Conservation (phyloP, 495 filamentous ascomycete genomes). For the Lepidopterella palustris region DNA sequence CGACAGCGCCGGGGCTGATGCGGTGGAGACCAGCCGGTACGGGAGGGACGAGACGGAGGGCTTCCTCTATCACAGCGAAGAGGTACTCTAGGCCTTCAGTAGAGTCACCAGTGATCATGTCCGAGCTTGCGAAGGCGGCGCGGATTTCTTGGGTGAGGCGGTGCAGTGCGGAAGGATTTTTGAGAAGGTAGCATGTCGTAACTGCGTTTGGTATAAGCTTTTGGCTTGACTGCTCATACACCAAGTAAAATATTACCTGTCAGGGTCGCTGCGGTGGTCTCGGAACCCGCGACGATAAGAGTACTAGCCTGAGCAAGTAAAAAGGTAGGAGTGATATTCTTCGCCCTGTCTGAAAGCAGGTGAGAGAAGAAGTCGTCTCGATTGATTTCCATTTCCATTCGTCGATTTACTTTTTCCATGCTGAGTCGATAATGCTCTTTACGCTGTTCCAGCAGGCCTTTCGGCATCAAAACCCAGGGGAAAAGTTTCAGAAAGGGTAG, state of each 20-base stretch:
- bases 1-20: not conserved
- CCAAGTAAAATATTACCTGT: not conserved
- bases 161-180: not conserved
- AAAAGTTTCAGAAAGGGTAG: not conserved
- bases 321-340: too few relatives aligned
- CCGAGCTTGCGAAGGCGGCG: too few relatives aligned
- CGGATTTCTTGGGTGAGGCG: not conserved
- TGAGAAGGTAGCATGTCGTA: not conserved
- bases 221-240: not conserved
- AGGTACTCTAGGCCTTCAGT: not conserved
- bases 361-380: too few relatives aligned
- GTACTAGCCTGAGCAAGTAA: not conserved
- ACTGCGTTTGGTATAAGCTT: not conserved
- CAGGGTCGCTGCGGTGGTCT: not conserved
- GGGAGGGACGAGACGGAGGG: not conserved
- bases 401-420: too few relatives aligned
- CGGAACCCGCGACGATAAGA: not conserved
- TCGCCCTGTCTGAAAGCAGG: too few relatives aligned
- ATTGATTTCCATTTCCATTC: too few relatives aligned
- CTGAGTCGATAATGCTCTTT: too few relatives aligned
- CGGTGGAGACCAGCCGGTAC: not conserved
- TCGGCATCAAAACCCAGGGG: too few relatives aligned
- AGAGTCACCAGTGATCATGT: too few relatives aligned
- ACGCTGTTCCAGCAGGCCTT: not conserved
- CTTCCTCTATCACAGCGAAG: not conserved